Base-by-base conservation (phyloP, 805 yeast species). In the Komagataella mondaviorum region DNA sequence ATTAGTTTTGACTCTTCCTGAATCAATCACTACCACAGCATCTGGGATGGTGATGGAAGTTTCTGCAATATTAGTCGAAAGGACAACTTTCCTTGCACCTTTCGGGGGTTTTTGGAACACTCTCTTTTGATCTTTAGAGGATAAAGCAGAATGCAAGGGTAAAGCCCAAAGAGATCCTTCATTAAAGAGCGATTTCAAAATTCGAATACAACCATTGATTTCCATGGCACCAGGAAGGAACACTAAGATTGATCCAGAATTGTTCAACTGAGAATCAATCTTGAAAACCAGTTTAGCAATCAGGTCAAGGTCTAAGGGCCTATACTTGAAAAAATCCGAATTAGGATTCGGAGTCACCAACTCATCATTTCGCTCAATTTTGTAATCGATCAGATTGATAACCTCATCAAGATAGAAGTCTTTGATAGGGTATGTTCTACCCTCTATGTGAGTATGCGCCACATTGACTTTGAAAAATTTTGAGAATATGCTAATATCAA, bases 31-130 rank as follows among this genome's bases (percentile, higher is more conserved):
- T 0, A 81, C 95, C 8, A 89, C 96, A 65, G 91, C 87, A 65
- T 91, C 99, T 14, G 96, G 88, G 51, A 91, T 91, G 1, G 99
- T 91, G 56, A 91, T 89, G 14, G 99, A 91, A 0, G 99, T 91
- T 67, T 91, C 99, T 0, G 99, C 99, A 53, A 91, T 87, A 62
- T 91, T 90, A 0, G 99, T 91, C 1, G 96, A 79, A 0, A 85
- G 91, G 10, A 91, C 89, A 44, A 91, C 76, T 58, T 91, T 91
- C 55, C 96, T 72, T 1, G 60, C 54, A 12, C 81, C 83, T 0
- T 53, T 56, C 0, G 80, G 76, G 3, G 87, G 78, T 2, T 58
- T 57, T 45, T 66, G 70, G 63, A 91, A 91, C 1, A 90, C 95
- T 43, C 73, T 71, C 48, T 82, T 80, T 60, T 91, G 99, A 43